A percentile compares a stretch with the other conserved stretches of the same genome.
These are phyloP conservation scores for Irpex sp. DNA, from an alignment of 1,284 basidiomycete species.

Conservation along the genomic window DNA sequence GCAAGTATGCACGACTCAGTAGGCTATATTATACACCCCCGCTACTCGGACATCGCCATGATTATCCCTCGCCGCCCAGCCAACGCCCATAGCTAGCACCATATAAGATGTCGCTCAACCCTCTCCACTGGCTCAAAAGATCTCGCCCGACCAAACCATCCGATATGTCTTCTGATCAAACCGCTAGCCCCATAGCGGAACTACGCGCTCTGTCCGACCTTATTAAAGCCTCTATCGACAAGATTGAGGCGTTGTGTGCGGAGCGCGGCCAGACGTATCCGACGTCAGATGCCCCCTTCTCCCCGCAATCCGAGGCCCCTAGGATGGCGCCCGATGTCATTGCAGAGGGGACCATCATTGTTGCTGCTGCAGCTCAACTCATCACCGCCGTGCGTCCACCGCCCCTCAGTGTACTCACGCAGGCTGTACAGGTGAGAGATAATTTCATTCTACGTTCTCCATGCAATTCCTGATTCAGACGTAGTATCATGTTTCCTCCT, in stretches of 20 bases:
- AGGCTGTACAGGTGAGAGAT: neutral
- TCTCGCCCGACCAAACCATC: neutral
- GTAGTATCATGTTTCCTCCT: neutral
- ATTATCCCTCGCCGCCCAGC: neutral
- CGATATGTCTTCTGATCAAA: neutral
- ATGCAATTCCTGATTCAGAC: neutral
- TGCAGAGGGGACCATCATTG: conserved; percentile 3
- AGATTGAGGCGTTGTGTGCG: conserved; percentile 5
- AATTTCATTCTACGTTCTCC: neutral
- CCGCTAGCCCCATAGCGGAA: neutral
- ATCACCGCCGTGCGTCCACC: conserved; percentile 13
- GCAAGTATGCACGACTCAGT: neutral
- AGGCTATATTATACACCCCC: neutral
- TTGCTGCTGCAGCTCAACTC: conserved; percentile 15
- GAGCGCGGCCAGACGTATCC: conserved; percentile 7
- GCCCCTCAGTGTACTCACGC: neutral
- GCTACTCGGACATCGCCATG: neutral
- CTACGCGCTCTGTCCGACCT: conserved; percentile 7
- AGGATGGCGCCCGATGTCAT: conserved; percentile 6
- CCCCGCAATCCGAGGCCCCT: neutral
- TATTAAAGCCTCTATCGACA: conserved; percentile 6
- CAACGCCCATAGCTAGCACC: neutral
- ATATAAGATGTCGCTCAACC: neutral
- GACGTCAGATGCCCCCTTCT: conserved; percentile 2
- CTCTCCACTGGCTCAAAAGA: neutral